Conservation (phyloP, 768 basidiomycete genomes). For the Lactifluus pinguis region DNA sequence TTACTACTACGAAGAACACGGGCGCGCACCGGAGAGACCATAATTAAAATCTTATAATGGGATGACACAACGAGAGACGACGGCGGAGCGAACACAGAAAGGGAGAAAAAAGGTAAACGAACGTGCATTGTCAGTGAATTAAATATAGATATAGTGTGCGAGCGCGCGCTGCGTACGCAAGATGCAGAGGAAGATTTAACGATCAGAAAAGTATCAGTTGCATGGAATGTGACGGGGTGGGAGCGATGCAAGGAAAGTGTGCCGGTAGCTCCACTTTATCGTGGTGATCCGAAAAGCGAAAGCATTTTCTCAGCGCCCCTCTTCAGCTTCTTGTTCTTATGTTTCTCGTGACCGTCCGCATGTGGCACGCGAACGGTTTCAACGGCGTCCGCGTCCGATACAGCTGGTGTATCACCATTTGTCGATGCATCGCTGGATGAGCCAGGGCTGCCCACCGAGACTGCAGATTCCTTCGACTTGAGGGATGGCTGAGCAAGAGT, state of each 20-base stretch:
- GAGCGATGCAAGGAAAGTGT: background rate
- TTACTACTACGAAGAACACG: slow-evolving; percentile 6
- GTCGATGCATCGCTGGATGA: slow-evolving; percentile 62
- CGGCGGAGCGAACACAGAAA: background rate
- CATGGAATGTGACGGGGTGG: background rate
- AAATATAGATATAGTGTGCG: slow-evolving; percentile 14
- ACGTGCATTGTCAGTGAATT: slow-evolving; percentile 13
- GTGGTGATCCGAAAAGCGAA: slow-evolving; percentile 71
- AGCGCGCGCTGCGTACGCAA: slow-evolving; percentile 10
- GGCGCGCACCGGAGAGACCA: slow-evolving; percentile 5
- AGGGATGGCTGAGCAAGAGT: slow-evolving; percentile 52
- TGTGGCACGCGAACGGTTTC: slow-evolving; percentile 10
- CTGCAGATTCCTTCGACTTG: slow-evolving; percentile 71
- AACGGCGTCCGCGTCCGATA: slow-evolving; percentile 13
- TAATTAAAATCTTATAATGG: slow-evolving; percentile 18
- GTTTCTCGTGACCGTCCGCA: slow-evolving; percentile 39
- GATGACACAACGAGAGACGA: slow-evolving; percentile 6
- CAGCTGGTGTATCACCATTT: slow-evolving; percentile 36
- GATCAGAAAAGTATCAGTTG: background rate
- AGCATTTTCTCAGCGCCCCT: slow-evolving; percentile 81
- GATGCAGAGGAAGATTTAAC: slow-evolving; percentile 7
- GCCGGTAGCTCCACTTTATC: slow-evolving; percentile 16
- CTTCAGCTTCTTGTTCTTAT: slow-evolving; percentile 73
- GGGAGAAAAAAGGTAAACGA: background rate
- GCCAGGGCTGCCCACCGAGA: slow-evolving; percentile 63